Evolutionary conservation across 441 rosid genomes (phyloP).

Genomic region (Adansonia rubrostipa): DNA sequence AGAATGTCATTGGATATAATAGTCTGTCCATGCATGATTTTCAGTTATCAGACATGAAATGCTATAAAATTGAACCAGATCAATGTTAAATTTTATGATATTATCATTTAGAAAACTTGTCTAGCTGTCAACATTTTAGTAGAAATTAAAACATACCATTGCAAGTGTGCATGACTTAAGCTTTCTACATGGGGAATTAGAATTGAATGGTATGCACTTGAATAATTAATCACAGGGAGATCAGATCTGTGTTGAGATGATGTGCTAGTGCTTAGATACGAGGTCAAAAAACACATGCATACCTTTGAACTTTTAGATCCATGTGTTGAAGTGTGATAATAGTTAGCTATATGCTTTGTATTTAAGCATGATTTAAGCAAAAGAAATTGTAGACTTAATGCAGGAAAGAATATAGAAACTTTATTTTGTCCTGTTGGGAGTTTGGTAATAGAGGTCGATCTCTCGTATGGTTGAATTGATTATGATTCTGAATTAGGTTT

Average conservation of each 20-base stretch:
- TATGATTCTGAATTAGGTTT: background rate
- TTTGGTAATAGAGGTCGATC: background rate
- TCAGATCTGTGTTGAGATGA: background rate
- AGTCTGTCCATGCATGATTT: constrained; percentile 8
- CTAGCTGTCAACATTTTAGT: background rate
- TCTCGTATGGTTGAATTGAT: background rate
- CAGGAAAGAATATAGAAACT: background rate
- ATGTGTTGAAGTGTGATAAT: background rate
- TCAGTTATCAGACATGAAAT: background rate
- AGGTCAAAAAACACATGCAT: background rate
- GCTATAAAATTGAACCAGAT: background rate
- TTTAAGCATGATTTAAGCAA: background rate
- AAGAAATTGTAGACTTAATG: background rate
- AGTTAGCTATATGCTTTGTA: background rate
- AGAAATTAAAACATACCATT: background rate
- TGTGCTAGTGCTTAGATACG: background rate
- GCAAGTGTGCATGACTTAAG: background rate
- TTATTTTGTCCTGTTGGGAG: background rate
- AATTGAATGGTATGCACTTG: constrained; percentile 11
- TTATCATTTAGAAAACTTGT: constrained; percentile 7
- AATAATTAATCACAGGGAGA: background rate
- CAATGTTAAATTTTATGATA: background rate
- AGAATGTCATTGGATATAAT: background rate
- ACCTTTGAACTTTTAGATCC: background rate
- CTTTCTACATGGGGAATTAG: background rate